Evolutionary conservation across 228 moss, liverwort and hornwort genomes (phyloP).

Genomic region (Sphagnum fallax): DNA sequence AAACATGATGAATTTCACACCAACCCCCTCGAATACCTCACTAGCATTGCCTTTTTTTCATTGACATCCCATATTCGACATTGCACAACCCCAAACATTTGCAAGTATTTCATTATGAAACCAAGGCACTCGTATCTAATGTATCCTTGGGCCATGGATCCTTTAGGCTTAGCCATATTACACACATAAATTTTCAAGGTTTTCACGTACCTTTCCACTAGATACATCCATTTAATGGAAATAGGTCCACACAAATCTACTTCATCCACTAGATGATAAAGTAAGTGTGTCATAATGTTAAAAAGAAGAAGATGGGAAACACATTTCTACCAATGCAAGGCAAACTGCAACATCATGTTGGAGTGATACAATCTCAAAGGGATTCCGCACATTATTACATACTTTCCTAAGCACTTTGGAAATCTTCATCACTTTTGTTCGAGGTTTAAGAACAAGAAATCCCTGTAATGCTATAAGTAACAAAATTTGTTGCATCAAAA

Average conservation of each 20-base stretch:
- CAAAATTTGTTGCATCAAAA: neutral
- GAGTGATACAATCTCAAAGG: neutral
- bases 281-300: neutral
- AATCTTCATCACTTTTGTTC: neutral
- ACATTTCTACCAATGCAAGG: neutral
- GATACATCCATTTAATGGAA: neutral
- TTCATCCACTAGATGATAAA: neutral
- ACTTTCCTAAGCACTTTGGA: neutral
- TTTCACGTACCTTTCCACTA: constrained; percentile 4
- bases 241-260: neutral
- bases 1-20: neutral
- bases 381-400: neutral
- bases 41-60: neutral
- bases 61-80: neutral
- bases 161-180: constrained; percentile 3
- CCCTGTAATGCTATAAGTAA: neutral
- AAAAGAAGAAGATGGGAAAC: neutral
- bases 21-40: neutral
- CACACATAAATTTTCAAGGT: neutral
- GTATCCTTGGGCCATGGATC: constrained; percentile 3
- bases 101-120: constrained; percentile 4
- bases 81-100: neutral
- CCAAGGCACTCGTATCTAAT: neutral
- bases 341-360: neutral
- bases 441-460: neutral